These are phyloP conservation scores for Fusarium sp. DNA, from an alignment of 2,329 filamentous ascomycete species.

Conservation along the genomic window DNA sequence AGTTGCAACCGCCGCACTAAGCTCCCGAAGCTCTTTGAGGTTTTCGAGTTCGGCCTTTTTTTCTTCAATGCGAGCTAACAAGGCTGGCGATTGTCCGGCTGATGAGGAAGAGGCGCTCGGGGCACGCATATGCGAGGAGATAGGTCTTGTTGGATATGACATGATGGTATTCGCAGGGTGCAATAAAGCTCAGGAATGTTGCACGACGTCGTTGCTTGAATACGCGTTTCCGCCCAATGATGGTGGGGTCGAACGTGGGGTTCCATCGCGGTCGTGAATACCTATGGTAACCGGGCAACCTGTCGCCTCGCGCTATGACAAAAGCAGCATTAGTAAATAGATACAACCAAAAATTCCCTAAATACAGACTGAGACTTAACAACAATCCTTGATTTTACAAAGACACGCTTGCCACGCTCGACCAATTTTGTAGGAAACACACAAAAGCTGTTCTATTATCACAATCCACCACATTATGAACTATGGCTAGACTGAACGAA, in stretches of 20 bases:
- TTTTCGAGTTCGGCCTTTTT: slow-evolving; percentile 88
- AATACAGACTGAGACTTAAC: slow-evolving; percentile 44
- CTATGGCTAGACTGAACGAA: slow-evolving; percentile 87
- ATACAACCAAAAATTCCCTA: slow-evolving; percentile 48
- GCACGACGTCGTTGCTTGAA: slow-evolving; percentile 19
- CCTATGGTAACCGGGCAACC: slow-evolving; percentile 50
- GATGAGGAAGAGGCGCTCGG: slow-evolving; percentile 64
- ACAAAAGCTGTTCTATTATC: slow-evolving; percentile 11
- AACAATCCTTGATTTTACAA: slow-evolving; percentile 41
- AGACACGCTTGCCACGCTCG: slow-evolving; percentile 27
- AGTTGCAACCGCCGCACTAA: slow-evolving; percentile 81
- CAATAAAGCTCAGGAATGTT: slow-evolving; percentile 6
- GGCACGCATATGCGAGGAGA: slow-evolving; percentile 77
- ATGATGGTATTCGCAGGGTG: slow-evolving; percentile 53
- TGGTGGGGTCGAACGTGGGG: slow-evolving; percentile 50
- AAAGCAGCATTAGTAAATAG: slow-evolving; percentile 54
- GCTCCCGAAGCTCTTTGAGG: slow-evolving; percentile 80
- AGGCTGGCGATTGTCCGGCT: slow-evolving; percentile 74
- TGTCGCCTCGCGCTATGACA: slow-evolving; percentile 42
- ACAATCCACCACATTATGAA: slow-evolving; percentile 53
- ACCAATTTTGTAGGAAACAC: slow-evolving; percentile 35
- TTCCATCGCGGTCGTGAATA: slow-evolving; percentile 7
- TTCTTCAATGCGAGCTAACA: slow-evolving; percentile 83
- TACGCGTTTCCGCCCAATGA: slow-evolving; percentile 30
- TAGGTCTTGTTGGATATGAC: slow-evolving; percentile 68